Base-by-base conservation (phyloP, 2,329 filamentous ascomycete genomes). In the Aspergillus brunneoviolaceus region DNA sequence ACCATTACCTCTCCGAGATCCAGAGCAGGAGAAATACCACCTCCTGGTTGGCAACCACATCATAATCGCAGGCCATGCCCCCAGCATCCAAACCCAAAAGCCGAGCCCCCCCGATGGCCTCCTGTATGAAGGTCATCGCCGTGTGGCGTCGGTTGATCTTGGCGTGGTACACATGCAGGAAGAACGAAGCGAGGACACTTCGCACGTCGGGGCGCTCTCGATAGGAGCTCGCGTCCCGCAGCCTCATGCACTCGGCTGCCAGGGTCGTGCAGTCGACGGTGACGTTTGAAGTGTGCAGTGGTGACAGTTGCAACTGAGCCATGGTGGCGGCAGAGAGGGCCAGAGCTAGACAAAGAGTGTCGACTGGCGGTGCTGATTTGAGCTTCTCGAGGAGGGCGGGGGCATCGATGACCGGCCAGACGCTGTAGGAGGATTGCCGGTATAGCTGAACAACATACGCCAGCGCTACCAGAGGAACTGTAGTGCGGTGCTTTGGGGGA, bases 251-350 rank as follows among this genome's bases (percentile, higher is more conserved):
- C 11, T 65, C 60, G 5, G 61, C 47, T 4, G 64, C 69, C 63
- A 72, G 57, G 5, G 53, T 42, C 2, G 55, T 54, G 47, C 69
- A 63, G 33, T 72, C 68, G 21, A 71, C 49, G 12, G 31, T 35
- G 1, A 16, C 3, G 2, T 51, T 31, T 2, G 49, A 58, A 55
- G 65, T 58, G 2, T n/a, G 33, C 1, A 68, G 23, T 4, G 70
- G 67, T 1, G 58, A 52, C 5, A 73, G 60, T 16, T 73, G 63
- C 45, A 73, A 50, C 49, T 73, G 71, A 7, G 70, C 69, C 68
- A 73, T 72, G 12, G 71, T 72, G 4, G 71, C 70, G 0, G 70
- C 70, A 47, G 69, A 73, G 19, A 73, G 65, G 5, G 70, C 70
- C 21, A 66, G 63, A 5, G 61, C 61, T 31, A 72, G 60, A 55